Percentiles rank a stretch among this genome's conserved stretches.
These are phyloP conservation scores for Sporothrix sp. DNA, from an alignment of 2,329 filamentous ascomycete genomes.

Conservation along the genomic window DNA sequence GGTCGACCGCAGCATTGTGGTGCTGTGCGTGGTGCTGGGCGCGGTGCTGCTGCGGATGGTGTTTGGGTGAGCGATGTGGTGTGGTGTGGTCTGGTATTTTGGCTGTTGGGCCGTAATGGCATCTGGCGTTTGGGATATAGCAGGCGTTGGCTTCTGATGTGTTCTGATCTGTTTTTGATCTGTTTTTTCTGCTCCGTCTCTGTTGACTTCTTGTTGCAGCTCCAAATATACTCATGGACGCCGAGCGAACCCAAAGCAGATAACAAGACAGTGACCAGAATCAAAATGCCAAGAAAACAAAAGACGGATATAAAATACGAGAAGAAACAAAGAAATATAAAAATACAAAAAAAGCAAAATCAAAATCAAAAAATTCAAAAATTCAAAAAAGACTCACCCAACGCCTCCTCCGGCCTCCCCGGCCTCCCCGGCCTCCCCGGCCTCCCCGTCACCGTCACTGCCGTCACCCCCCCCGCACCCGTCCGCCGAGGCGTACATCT, in stretches of 20 bases:
- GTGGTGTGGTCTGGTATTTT: too few relatives aligned
- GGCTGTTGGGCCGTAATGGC: too few relatives aligned
- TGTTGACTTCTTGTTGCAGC: too few relatives aligned
- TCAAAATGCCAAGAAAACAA: conserved; percentile 20
- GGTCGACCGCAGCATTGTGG: conserved; percentile 73
- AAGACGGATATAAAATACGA: not conserved
- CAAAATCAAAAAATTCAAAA: not conserved
- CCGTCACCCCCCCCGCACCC: not conserved
- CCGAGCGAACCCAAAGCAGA: too few relatives aligned
- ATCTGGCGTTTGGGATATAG: too few relatives aligned
- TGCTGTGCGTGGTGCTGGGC: conserved; percentile 57
- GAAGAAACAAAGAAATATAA: not conserved
- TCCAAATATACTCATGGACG: too few relatives aligned
- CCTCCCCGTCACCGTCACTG: not conserved
- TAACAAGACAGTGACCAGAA: conserved; percentile 1
- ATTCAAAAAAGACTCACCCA: not conserved
- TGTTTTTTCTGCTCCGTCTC: too few relatives aligned
- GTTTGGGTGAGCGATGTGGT: not conserved
- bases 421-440: not conserved
- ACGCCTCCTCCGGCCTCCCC: not conserved
- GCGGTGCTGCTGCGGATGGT: conserved; percentile 53
- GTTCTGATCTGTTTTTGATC: too few relatives aligned
- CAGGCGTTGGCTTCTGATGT: too few relatives aligned
- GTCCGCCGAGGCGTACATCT: conserved; percentile 18
- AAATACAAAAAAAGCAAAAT: not conserved